phyloP scores from a whole-genome alignment of 192 early-diverging fungal species.

The Spizellomyces punctatus region DNA sequence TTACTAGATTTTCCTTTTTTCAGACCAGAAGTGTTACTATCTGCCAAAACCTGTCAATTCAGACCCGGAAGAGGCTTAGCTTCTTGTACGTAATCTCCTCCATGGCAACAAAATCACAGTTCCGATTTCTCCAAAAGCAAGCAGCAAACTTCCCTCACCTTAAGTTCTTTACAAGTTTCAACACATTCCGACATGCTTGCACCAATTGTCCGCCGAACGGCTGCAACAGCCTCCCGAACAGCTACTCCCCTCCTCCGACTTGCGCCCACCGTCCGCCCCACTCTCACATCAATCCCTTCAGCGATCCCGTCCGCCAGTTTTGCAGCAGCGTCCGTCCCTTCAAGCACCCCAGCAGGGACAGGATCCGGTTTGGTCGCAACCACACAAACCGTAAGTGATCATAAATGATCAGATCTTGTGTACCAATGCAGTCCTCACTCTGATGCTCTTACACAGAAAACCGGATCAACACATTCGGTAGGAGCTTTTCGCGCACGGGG shows the following conservation, averaged over 20 bases:
- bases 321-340: not conserved
- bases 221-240: not conserved
- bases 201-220: not conserved
- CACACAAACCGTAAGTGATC: not conserved
- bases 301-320: not conserved
- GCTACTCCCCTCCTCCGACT: not conserved
- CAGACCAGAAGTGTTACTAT: too few relatives aligned
- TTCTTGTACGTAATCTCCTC: too few relatives aligned
- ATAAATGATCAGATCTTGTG: not conserved
- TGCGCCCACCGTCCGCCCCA: not conserved
- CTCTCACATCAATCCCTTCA: not conserved
- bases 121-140: too few relatives aligned
- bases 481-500: constrained; percentile 16
- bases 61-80: too few relatives aligned
- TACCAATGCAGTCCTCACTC: too few relatives aligned
- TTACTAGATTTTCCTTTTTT: too few relatives aligned
- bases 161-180: too few relatives aligned
- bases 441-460: too few relatives aligned
- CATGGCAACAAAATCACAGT: too few relatives aligned
- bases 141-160: too few relatives aligned
- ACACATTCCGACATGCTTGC: not conserved
- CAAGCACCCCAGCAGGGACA: not conserved
- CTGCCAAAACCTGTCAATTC: too few relatives aligned
- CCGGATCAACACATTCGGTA: not conserved
- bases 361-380: not conserved